These are phyloP conservation scores for Phialocephala subalpina DNA, from an alignment of 2,329 filamentous ascomycete species.

Conservation along the genomic window DNA sequence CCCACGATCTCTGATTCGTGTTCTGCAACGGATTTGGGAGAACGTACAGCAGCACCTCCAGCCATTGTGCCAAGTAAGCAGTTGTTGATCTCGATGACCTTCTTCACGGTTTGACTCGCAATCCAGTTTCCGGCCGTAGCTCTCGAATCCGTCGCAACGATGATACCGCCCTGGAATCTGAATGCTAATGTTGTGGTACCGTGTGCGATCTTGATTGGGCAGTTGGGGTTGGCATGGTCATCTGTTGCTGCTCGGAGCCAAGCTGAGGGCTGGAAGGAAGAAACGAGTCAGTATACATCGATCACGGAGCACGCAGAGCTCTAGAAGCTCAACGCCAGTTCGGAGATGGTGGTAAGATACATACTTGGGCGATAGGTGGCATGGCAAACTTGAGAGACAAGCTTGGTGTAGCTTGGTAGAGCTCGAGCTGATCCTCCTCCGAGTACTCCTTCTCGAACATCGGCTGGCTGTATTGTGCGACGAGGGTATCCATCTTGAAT, in stretches of 20 bases:
- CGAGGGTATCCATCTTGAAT: conserved; percentile 83
- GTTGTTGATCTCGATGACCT: conserved; percentile 98
- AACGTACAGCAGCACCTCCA: conserved; percentile 85
- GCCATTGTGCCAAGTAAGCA: conserved; percentile 97
- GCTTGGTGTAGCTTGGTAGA: conserved; percentile 74
- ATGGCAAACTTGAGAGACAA: conserved; percentile 94
- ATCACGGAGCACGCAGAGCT: conserved; percentile 14
- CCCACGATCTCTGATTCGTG: not conserved
- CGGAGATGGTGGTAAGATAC: conserved; percentile 43
- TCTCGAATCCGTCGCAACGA: conserved; percentile 96
- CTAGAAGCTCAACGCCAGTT: conserved; percentile 21
- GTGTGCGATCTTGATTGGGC: conserved; percentile 99
- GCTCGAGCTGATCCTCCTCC: conserved; percentile 77
- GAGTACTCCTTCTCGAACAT: conserved; percentile 75
- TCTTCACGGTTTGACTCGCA: conserved; percentile 99
- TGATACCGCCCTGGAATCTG: conserved; percentile 97
- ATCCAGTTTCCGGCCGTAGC: conserved; percentile 99
- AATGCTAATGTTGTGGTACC: conserved; percentile 98
- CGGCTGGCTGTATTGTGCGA: conserved; percentile 88
- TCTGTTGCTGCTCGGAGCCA: conserved; percentile 98
- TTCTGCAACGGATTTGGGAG: not conserved
- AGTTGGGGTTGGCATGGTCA: conserved; percentile 94
- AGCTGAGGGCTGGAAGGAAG: conserved; percentile 72
- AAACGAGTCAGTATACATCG: conserved; percentile 29
- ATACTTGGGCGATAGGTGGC: conserved; percentile 88